Evolutionary conservation across 139 green algal species (phyloP).

Genomic region (Eudorina sp.): DNA sequence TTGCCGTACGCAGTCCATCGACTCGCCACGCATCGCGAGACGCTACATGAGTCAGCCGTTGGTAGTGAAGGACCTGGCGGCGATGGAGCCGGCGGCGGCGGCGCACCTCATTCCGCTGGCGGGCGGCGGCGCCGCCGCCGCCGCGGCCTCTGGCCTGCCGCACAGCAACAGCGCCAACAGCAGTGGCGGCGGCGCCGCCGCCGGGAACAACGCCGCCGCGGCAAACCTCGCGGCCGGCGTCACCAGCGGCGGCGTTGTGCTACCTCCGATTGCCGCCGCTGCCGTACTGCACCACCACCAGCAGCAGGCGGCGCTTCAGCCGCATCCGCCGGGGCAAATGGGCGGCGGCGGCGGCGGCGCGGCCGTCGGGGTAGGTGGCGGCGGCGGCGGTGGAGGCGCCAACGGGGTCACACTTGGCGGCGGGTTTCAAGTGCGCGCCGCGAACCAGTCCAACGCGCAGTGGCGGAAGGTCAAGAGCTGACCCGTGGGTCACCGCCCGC

Average conservation of each 20-base stretch:
- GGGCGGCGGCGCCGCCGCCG: neutral
- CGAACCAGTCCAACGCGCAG: constrained; percentile 1
- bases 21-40: neutral
- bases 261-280: constrained; percentile 4
- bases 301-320: neutral
- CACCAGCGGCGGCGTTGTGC: neutral
- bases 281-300: constrained; percentile 21
- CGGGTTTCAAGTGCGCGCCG: neutral
- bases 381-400: neutral
- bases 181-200: neutral
- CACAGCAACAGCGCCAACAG: neutral
- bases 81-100: neutral
- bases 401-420: neutral
- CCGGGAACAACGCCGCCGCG: no score
- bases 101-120: neutral
- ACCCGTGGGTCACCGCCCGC: neutral
- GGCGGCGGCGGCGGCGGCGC: neutral
- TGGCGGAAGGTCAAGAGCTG: constrained; percentile 15
- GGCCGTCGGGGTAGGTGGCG: no score
- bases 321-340: neutral
- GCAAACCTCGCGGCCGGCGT: neutral
- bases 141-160: neutral
- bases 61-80: neutral
- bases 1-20: neutral
- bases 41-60: constrained; percentile 25